A percentile compares a stretch with the other conserved stretches of the same genome.
Evolutionary conservation across 2,329 filamentous ascomycete species (phyloP).

Genomic region (Arachnomyces sp.): DNA sequence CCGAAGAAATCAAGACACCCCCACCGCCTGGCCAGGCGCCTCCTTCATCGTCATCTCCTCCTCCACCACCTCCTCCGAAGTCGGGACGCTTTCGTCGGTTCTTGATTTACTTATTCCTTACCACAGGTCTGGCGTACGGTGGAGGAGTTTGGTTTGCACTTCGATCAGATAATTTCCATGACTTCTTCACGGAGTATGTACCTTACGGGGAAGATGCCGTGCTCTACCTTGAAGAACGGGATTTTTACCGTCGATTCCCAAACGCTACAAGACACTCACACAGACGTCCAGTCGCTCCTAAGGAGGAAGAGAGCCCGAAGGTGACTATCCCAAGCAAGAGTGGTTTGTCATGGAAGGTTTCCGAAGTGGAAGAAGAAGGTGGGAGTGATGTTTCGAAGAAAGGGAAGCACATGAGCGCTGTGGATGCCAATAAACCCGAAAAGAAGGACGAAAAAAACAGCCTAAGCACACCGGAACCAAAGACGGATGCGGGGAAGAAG

Average conservation of each 20-base stretch:
- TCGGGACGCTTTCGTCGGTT: conserved; percentile 68
- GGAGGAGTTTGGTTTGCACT: conserved; percentile 89
- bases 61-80: conserved; percentile 49
- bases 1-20: conserved; percentile 11
- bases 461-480: conserved; percentile 15
- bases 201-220: conserved; percentile 92
- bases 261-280: conserved; percentile 42
- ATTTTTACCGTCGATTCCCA: conserved; percentile 81
- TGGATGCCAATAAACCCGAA: conserved; percentile 17
- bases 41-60: conserved; percentile 22
- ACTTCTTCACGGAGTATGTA: conserved; percentile 96
- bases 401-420: conserved; percentile 40
- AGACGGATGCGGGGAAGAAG: conserved; percentile 22
- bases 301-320: conserved; percentile 52
- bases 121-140: conserved; percentile 70
- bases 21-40: conserved; percentile 21
- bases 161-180: conserved; percentile 94
- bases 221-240: conserved; percentile 88
- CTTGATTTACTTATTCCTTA: conserved; percentile 65
- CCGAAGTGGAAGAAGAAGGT: conserved; percentile 50
- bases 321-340: conserved; percentile 79
- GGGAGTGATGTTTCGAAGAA: conserved; percentile 51
- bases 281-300: conserved; percentile 23
- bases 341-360: conserved; percentile 72
- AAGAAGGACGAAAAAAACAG: conserved; percentile 13